Conservation (phyloP, 805 yeast species). For the Saturnispora kantuleensis region DNA sequence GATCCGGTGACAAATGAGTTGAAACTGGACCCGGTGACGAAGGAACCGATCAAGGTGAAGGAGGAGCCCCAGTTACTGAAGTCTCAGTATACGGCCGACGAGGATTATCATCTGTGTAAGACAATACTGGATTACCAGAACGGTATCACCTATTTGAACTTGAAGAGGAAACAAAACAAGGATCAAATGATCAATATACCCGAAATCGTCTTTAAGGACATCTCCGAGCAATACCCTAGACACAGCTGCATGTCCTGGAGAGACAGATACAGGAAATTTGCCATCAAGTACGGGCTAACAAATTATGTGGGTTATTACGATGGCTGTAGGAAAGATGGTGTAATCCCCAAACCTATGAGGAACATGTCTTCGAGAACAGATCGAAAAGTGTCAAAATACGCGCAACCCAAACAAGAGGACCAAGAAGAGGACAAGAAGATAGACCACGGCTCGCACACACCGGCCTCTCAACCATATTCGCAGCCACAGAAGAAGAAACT, state of each 20-base stretch:
- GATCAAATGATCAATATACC: slow-evolving; percentile 22
- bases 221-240: slow-evolving; percentile 33
- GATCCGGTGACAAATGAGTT: slow-evolving; percentile 34
- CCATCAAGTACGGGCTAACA: slow-evolving; percentile 51
- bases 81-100: slow-evolving; percentile 56
- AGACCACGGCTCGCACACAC: not conserved
- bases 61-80: slow-evolving; percentile 44
- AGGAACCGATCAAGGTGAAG: slow-evolving; percentile 31
- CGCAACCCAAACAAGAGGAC: not conserved
- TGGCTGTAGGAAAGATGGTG: slow-evolving; percentile 27
- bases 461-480: not conserved
- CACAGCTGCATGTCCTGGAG: slow-evolving; percentile 74
- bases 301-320: slow-evolving; percentile 47
- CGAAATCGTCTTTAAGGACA: slow-evolving; percentile 31
- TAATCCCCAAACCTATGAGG: slow-evolving; percentile 47
- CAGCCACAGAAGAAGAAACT: not conserved
- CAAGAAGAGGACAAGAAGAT: not conserved
- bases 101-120: slow-evolving; percentile 52
- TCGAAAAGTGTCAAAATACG: slow-evolving; percentile 11
- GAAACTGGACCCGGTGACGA: slow-evolving; percentile 31
- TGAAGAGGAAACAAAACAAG: slow-evolving; percentile 13
- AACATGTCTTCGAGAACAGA: slow-evolving; percentile 41
- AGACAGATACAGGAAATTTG: slow-evolving; percentile 67
- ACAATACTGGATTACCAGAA: slow-evolving; percentile 19
- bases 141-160: slow-evolving; percentile 10